Evolutionary conservation across 2,329 filamentous ascomycete genomes (phyloP).

Genomic region (Apiospora aurea): DNA sequence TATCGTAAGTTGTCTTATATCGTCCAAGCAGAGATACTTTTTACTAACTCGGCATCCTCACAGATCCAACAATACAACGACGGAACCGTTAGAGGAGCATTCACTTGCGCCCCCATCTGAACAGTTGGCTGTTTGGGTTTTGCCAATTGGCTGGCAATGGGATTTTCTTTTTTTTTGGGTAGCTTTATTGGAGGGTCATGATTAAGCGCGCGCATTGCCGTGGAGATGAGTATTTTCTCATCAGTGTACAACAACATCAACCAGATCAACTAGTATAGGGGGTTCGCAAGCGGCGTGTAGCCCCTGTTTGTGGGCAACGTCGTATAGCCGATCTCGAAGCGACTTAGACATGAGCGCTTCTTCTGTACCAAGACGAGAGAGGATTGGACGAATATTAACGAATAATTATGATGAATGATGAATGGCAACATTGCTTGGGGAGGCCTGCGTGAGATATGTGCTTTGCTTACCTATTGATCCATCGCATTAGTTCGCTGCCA

Average conservation of each 20-base stretch:
- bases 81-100: conserved; percentile 8
- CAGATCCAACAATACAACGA: conserved; percentile 24
- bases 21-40: too few relatives aligned
- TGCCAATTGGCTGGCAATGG: background rate
- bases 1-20: conserved; percentile 38
- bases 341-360: background rate
- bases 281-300: conserved; percentile 1
- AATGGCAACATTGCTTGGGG: background rate
- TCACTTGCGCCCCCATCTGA: conserved; percentile 21
- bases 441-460: background rate
- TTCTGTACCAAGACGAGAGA: conserved; percentile 5
- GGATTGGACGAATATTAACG: conserved; percentile 3
- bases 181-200: conserved; percentile 1
- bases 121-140: background rate
- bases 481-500: background rate
- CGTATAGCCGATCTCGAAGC: background rate
- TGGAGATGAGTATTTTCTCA: conserved; percentile 4
- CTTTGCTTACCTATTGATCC: background rate
- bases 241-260: conserved; percentile 4
- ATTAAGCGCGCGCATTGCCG: conserved; percentile 17
- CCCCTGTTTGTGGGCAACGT: conserved; percentile 3
- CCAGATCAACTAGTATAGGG: background rate
- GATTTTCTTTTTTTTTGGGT: background rate
- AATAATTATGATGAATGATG: conserved; percentile 18
- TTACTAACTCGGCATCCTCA: conserved; percentile 9